Percentiles rank a stretch among this genome's conserved stretches.
Conservation (phyloP, 495 filamentous ascomycete genomes). For the Aspergillus panamensis region DNA sequence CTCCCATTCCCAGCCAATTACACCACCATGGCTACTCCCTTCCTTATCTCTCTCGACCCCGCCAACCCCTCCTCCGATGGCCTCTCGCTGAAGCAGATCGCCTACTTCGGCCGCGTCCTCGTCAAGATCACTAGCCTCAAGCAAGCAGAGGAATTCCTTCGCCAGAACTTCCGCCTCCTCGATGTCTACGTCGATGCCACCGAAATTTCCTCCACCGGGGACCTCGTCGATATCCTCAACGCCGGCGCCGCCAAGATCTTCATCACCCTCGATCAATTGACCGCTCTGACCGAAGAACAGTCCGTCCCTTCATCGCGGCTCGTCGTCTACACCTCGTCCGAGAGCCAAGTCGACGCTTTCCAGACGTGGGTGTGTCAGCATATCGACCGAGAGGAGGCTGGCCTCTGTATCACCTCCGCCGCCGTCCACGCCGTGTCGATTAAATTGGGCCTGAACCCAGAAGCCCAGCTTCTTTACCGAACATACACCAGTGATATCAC, state of each 20-base stretch:
- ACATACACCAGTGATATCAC: constrained; percentile 34
- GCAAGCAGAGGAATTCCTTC: constrained; percentile 67
- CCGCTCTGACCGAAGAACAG: constrained; percentile 48
- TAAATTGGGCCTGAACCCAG: constrained; percentile 37
- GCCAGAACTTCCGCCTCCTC: constrained; percentile 61
- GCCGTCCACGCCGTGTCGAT: constrained; percentile 48
- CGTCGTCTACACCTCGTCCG: constrained; percentile 44
- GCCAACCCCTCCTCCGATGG: constrained; percentile 42
- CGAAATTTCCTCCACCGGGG: constrained; percentile 59
- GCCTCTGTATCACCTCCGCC: constrained; percentile 48
- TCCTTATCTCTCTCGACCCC: constrained; percentile 48
- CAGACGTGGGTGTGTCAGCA: constrained; percentile 41
- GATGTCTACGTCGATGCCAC: constrained; percentile 75
- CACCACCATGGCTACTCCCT: constrained; percentile 46
- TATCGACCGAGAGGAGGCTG: constrained; percentile 50
- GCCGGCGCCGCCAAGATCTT: constrained; percentile 86
- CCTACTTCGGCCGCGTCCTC: constrained; percentile 74
- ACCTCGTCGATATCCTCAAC: constrained; percentile 77
- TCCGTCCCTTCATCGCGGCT: constrained; percentile 56
- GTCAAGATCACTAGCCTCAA: constrained; percentile 57
- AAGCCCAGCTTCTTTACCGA: constrained; percentile 39
- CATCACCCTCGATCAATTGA: constrained; percentile 64
- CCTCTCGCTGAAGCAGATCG: constrained; percentile 64
- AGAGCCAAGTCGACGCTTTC: constrained; percentile 35
- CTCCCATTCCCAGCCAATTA: background rate